Evolutionary conservation across 106 monocot genomes (phyloP), one percentile per base, ranked within the genome.

Genomic region (Dioscorea alata): DNA sequence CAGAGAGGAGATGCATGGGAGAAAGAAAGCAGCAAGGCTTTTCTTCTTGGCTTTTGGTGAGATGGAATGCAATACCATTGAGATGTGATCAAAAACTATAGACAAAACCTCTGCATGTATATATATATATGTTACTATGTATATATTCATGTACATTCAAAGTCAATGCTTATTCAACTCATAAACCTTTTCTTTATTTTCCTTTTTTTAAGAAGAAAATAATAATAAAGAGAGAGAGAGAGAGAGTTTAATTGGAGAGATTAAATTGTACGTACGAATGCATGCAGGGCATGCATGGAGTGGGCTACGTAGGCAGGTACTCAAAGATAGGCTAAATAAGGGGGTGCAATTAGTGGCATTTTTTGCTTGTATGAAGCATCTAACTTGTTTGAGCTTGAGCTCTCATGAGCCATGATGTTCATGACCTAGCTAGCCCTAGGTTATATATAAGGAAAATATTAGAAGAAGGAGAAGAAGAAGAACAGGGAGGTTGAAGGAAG

Each of bases 271-370:
- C 35, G 21, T 48, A 49, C 64, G 48, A 7, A 48, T 42, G 64
- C 64, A 65, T 48, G 64, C 42, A 65, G n/a, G 28, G 64, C 64
- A 48, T 65, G 64, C 60, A 60, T 60, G 60, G n/a, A 42, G 42
- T 21, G 23, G 24, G 6, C 42, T 23, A 60, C 23, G 60, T 60
- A 60, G 23, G 60, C 60, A 60, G 23, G 60, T 22, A 23, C 60
- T 60, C 23, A 22, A 60, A 23, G 23, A 13, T 23, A 13, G 24
- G 21, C 23, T 21, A 6, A 18, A 12, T 60, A 23, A 8, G 13
- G 60, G 60, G 54, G 25, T 62, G 28, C 15, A 61, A 25, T 23
- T 61, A 61, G 61, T 62, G 32, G 1, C 61, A 28, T 62, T 62
- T 65, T 42, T 65, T 48, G 35, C 67, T 51, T 67, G 42, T 4